Conservation (phyloP, 2,329 filamentous ascomycete genomes). For the Stachybotrys chlorohalonatus region DNA sequence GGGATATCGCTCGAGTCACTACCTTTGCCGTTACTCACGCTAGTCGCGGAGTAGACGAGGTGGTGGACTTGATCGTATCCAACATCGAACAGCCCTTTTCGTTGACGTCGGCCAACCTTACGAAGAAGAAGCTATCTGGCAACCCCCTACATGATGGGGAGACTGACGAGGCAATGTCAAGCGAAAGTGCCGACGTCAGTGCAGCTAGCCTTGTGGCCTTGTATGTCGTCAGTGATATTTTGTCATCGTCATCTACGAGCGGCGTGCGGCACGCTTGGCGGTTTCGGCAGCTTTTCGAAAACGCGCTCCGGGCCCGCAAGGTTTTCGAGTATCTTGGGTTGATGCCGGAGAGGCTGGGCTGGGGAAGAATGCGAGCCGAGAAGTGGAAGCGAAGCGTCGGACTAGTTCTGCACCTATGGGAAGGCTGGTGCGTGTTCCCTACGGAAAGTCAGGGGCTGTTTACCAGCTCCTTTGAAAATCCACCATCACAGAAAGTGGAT, state of each 20-base stretch:
- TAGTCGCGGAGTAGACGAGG: constrained; percentile 75
- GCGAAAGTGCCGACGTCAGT: constrained; percentile 51
- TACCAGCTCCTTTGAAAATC: constrained; percentile 60
- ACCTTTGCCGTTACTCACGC: constrained; percentile 85
- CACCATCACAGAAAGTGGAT: constrained; percentile 35
- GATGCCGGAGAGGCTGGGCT: constrained; percentile 61
- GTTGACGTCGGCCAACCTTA: constrained; percentile 50
- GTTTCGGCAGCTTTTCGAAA: constrained; percentile 73
- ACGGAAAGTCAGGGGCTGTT: constrained; percentile 65
- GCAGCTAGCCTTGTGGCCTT: constrained; percentile 70
- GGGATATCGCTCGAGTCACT: constrained; percentile 78
- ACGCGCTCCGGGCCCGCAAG: constrained; percentile 55
- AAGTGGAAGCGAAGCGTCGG: constrained; percentile 76
- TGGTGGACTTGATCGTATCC: constrained; percentile 77
- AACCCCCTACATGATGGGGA: constrained; percentile 2
- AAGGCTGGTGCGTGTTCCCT: constrained; percentile 65
- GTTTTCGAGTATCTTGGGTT: constrained; percentile 69
- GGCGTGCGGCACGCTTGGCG: constrained; percentile 80
- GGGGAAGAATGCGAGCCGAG: constrained; percentile 74
- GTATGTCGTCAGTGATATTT: constrained; percentile 69
- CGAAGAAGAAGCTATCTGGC: constrained; percentile 15
- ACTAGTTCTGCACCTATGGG: constrained; percentile 62
- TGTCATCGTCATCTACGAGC: constrained; percentile 67
- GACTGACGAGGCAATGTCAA: constrained; percentile 28
- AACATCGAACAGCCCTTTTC: constrained; percentile 75